Base-by-base conservation (phyloP, 805 yeast species). In the Danielozyma ontarioensis region DNA sequence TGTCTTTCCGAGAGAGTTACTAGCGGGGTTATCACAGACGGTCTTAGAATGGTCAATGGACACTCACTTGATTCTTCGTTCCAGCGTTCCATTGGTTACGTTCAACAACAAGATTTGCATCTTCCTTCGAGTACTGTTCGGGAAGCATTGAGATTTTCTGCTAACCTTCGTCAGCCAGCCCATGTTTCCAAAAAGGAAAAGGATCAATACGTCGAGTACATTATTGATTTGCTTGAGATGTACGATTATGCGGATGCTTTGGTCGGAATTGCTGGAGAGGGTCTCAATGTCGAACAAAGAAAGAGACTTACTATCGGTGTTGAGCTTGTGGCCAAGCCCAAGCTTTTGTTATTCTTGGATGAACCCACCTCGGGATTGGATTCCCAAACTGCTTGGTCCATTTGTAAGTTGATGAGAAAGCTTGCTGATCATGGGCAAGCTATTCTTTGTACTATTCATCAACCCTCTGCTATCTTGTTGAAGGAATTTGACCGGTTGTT, bases 91-190 rank as follows among this genome's bases (percentile, higher is more conserved):
- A 82, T 84, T 51, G 93, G 93, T 35, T 83, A 81, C 53, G 87
- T 79, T 27, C 87, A 83, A 57, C 93, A 83, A 59, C 88, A 81
- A 51, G 90, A 83, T 68, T 61, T 83, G 42, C 93, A 83, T 56
- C 63, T 82, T 52, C 70, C 75, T 23, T 74, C 78, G 29, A 62
- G 80, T 13, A 79, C 90, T 25, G 90, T 83, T 12, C 73, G 88
- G 44, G 93, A 83, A 57, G 78, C 90, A 4, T 67, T 83, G 40
- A 63, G 68, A 33, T 83, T 83, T 57, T 74, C 87, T 29, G 90
- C 90, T 15, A 64, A 74, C 39, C 62, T 83, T 49, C 77, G 93
- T 60, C 87, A 79, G 57, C 83, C 87, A 11, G 54, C 60, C n/a
- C 45, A 60, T 26, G 75, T 73, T 15, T 69, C 85, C 3, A 59